These are phyloP conservation scores for Selaginella tamariscina DNA, from an alignment of 75 land plant species.

Conservation along the genomic window DNA sequence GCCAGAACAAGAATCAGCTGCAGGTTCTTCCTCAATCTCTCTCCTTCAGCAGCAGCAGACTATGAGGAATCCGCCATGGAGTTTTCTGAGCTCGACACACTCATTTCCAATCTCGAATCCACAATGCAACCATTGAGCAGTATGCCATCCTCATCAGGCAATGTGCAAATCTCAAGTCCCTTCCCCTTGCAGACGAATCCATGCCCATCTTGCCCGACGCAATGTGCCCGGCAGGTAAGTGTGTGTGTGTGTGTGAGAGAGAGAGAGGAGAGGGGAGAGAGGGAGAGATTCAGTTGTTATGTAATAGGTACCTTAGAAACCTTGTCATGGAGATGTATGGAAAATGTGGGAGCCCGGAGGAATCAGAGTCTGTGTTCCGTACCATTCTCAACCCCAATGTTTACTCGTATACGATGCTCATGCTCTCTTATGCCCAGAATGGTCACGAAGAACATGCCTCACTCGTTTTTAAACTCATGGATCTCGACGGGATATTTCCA, in stretches of 20 bases:
- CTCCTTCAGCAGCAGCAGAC: background rate
- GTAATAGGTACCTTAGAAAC: background rate
- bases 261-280: too few relatives aligned
- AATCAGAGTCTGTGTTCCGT: background rate
- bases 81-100: background rate
- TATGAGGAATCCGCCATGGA: background rate
- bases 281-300: too few relatives aligned
- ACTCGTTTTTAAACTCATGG: background rate
- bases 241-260: too few relatives aligned
- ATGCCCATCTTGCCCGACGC: background rate
- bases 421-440: background rate
- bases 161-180: background rate
- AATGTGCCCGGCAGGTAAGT: background rate
- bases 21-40: background rate
- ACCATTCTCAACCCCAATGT: background rate
- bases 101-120: background rate
- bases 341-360: background rate
- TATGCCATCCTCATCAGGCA: background rate
- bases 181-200: background rate
- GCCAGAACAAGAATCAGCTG: background rate
- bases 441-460: background rate
- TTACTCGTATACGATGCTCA: background rate
- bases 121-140: background rate
- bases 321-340: background rate
- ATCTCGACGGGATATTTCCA: background rate